phyloP scores from a whole-genome alignment of 129 eudicot species.

The Arctium minus region DNA sequence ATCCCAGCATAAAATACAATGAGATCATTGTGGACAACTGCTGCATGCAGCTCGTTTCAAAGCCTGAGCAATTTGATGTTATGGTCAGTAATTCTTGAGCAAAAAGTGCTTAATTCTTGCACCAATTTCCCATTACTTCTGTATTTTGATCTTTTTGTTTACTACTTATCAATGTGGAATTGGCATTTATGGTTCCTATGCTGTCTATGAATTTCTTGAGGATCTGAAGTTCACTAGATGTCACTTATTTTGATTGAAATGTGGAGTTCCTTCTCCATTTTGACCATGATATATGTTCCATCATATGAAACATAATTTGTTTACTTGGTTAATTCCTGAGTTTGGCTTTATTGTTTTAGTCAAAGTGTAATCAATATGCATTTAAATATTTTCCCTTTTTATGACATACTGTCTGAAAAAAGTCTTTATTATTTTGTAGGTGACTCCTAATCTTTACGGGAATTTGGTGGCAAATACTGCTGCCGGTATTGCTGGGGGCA shows the following conservation, averaged over 20 bases:
- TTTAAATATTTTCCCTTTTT: not conserved
- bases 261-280: not conserved
- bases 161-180: not conserved
- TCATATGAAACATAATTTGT: not conserved
- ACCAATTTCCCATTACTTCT: not conserved
- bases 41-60: slow-evolving; percentile 97
- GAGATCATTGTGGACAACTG: slow-evolving; percentile 96
- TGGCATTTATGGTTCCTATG: not conserved
- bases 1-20: slow-evolving; percentile 80
- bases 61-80: slow-evolving; percentile 95
- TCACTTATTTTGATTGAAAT: not conserved
- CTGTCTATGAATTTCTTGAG: not conserved
- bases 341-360: not conserved
- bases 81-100: slow-evolving; percentile 49
- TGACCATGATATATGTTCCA: not conserved
- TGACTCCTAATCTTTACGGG: slow-evolving; percentile 94
- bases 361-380: not conserved
- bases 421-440: slow-evolving; percentile 39
- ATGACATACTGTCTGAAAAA: not conserved
- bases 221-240: not conserved
- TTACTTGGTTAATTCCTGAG: not conserved
- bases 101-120: not conserved
- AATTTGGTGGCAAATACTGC: slow-evolving; percentile 94
- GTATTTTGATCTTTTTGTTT: not conserved
- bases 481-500: slow-evolving; percentile 98